Evolutionary conservation across 164 flowering plant genomes (phyloP).

Genomic region (Stephania japonica): DNA sequence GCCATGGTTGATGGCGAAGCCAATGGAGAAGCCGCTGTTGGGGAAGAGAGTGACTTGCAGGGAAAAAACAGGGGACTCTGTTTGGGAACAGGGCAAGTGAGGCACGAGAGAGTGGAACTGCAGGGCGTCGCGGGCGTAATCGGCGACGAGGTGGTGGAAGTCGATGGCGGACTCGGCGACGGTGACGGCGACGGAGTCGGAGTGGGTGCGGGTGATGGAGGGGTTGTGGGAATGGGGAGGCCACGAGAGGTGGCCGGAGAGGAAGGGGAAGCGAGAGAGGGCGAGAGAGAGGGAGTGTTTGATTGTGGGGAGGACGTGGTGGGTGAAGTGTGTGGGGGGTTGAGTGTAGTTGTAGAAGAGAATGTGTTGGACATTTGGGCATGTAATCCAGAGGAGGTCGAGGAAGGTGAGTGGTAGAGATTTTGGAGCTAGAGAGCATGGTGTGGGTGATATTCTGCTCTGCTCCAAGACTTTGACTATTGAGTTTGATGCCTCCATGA

Average conservation of each 20-base stretch:
- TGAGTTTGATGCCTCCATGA: neutral
- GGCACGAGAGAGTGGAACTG: slow-evolving; percentile 26
- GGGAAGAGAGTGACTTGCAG: slow-evolving; percentile 35
- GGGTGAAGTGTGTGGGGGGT: slow-evolving; percentile 19
- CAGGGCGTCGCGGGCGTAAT: slow-evolving; percentile 8
- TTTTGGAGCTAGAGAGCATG: slow-evolving; percentile 9
- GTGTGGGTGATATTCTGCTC: slow-evolving; percentile 9
- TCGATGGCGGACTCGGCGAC: slow-evolving; percentile 20
- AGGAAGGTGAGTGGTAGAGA: slow-evolving; percentile 25
- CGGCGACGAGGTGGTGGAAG: slow-evolving; percentile 19
- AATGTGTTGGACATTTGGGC: slow-evolving; percentile 23
- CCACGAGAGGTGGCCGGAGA: slow-evolving; percentile 23
- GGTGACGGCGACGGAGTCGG: slow-evolving; percentile 27
- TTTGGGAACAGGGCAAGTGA: slow-evolving; percentile 6
- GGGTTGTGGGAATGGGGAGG: slow-evolving; percentile 22
- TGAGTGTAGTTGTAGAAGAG: slow-evolving; percentile 31
- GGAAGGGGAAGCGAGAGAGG: slow-evolving; percentile 32
- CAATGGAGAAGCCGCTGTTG: slow-evolving; percentile 28
- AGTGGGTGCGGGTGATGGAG: slow-evolving; percentile 17
- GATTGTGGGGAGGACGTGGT: slow-evolving; percentile 23
- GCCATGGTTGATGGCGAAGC: slow-evolving; percentile 24
- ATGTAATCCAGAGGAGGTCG: slow-evolving; percentile 20
- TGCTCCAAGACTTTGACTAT: neutral
- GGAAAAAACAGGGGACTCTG: slow-evolving; percentile 16
- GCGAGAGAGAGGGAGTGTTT: slow-evolving; percentile 34